phyloP scores from a whole-genome alignment of 2,329 filamentous ascomycete species.

The Aureobasidium sp. region DNA sequence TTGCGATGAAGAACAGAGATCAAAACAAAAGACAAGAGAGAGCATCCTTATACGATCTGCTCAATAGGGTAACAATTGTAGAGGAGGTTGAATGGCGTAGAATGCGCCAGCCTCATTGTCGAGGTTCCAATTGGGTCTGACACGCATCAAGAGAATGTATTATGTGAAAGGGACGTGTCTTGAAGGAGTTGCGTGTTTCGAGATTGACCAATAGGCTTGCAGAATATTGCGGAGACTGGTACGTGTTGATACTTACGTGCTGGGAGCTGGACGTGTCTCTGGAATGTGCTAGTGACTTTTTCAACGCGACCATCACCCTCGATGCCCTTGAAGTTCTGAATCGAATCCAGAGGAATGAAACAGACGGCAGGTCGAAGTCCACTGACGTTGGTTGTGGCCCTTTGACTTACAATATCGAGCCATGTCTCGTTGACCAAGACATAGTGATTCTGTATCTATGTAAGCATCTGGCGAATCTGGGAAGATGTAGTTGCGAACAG shows the following conservation, averaged over 20 bases:
- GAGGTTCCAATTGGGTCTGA: background rate
- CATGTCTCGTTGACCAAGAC: background rate
- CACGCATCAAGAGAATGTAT: background rate
- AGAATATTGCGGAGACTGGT: background rate
- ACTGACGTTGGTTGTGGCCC: background rate
- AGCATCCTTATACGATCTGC: background rate
- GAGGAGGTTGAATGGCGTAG: background rate
- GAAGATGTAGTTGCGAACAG: background rate
- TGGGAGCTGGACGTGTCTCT: background rate
- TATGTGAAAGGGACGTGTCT: constrained; percentile 7
- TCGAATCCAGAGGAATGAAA: background rate
- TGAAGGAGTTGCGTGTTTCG: background rate
- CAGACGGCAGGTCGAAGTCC: background rate
- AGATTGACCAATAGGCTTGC: background rate
- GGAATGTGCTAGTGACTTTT: background rate
- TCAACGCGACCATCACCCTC: background rate
- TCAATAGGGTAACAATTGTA: constrained; percentile 2
- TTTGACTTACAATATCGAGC: background rate
- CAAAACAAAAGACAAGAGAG: background rate
- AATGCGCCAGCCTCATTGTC: constrained; percentile 14
- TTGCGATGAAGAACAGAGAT: background rate
- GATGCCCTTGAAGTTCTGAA: background rate
- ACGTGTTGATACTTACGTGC: background rate
- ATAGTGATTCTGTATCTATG: background rate
- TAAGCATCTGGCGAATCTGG: background rate